Base-by-base conservation (phyloP, 2,329 filamentous ascomycete genomes). In the Pyrenochaeta sp. region DNA sequence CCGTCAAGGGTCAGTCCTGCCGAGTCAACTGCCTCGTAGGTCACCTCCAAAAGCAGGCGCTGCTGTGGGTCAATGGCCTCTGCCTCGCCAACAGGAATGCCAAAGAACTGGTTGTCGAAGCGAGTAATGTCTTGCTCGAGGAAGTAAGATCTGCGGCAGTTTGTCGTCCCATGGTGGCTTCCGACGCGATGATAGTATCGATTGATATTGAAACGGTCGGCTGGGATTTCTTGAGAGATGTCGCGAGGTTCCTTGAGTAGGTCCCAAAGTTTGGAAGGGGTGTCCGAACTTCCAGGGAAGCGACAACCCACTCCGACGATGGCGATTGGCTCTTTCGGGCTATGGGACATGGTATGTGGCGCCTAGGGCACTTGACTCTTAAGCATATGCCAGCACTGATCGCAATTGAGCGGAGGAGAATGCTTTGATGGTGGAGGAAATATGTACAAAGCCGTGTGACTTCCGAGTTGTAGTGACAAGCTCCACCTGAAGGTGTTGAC, bases 281-380 rank as follows among this genome's bases (percentile, higher is more conserved):
- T 60, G n/a, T 17, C 47, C 12, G 69, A 58, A 5, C 41, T 63
- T n/a, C 74, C 74, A 6, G 76, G 72, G 23, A 77, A 68, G 14
- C 75, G 66, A 46, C 74, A 77, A 11, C 66, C 71, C 31, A 67
- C 58, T 2, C 77, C 77, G n/a, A 79, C 58, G 10, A 79, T 70
- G 10, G 74, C 77, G 15, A 69, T 64, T 2, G 65, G 65, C 44
- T 68, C 71, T 36, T 27, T 27, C 9, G 23, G 23, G 23, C 23
- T 4, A 9, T 27, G 23, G 4, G 23, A 27, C 23, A 27, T 27
- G 23, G 23, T 27, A 4, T 27, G 23, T 9, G 23, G 23, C 9
- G 9, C 4, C 23, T 27, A 9, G 9, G 23, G 23, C 9, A 9
- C 23, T 4, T 27, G 4, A 27, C 4, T 27, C 23, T 27, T 27